A percentile compares a stretch with the other conserved stretches of the same genome.
phyloP scores from a whole-genome alignment of 257 asterid species.

The Primulina tabacum region DNA sequence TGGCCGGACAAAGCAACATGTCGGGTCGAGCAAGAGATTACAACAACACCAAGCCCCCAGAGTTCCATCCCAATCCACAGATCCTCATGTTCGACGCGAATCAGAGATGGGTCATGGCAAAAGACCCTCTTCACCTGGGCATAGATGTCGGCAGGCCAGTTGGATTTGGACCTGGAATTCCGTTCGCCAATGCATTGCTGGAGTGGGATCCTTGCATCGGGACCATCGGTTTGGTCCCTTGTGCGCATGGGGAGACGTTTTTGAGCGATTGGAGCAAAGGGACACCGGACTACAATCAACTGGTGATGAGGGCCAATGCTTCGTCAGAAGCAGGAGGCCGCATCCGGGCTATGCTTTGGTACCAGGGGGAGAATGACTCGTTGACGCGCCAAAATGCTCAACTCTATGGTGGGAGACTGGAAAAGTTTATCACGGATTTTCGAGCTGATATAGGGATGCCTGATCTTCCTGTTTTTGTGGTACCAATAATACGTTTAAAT shows the following conservation, averaged over 20 bases:
- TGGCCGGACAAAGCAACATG: slow-evolving; percentile 30
- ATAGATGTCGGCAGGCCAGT: slow-evolving; percentile 28
- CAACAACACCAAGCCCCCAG: slow-evolving; percentile 10
- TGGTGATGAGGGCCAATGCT: slow-evolving; percentile 23
- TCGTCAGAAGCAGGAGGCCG: slow-evolving; percentile 20
- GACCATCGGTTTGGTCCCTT: slow-evolving; percentile 37
- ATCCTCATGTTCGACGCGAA: slow-evolving; percentile 23
- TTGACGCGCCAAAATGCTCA: slow-evolving; percentile 15
- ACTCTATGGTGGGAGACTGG: slow-evolving; percentile 25
- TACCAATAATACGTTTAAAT: background rate
- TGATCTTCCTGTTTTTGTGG: slow-evolving; percentile 30
- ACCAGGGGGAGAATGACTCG: slow-evolving; percentile 42
- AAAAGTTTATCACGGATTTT: slow-evolving; percentile 27
- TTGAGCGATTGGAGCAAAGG: slow-evolving; percentile 37
- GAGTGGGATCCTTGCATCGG: slow-evolving; percentile 11
- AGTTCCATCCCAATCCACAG: slow-evolving; percentile 23
- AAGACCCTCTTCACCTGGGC: slow-evolving; percentile 40
- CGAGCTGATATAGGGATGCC: slow-evolving; percentile 27
- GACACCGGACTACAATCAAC: slow-evolving; percentile 26
- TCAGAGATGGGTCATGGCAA: slow-evolving; percentile 34
- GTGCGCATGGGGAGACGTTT: slow-evolving; percentile 39
- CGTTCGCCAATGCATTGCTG: slow-evolving; percentile 34
- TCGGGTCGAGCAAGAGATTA: slow-evolving; percentile 24
- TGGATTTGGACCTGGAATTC: slow-evolving; percentile 42
- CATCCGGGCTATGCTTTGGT: slow-evolving; percentile 36